A percentile compares a stretch with the other conserved stretches of the same genome.
Conservation (phyloP, 2,329 filamentous ascomycete species). For the Aspergillus felis region DNA sequence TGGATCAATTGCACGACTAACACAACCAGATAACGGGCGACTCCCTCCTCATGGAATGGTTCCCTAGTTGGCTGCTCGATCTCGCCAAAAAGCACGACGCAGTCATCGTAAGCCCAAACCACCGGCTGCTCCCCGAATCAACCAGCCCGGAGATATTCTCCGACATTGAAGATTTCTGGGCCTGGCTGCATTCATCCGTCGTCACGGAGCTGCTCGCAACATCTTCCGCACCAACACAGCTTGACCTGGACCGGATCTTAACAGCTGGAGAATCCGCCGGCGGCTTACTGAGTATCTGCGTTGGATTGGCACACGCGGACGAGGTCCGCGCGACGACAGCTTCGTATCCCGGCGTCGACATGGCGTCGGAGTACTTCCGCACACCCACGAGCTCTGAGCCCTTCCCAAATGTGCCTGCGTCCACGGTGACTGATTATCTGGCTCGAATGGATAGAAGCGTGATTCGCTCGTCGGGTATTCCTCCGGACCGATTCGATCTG, state of each 20-base stretch:
- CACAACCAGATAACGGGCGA: constrained; percentile 26
- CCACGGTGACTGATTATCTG: constrained; percentile 10
- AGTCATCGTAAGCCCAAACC: constrained; percentile 47
- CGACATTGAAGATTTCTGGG: constrained; percentile 49
- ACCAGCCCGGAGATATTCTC: constrained; percentile 45
- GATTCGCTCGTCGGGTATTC: constrained; percentile 11
- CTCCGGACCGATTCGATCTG: constrained; percentile 10
- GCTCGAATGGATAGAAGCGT: constrained; percentile 4
- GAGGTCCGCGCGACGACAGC: constrained; percentile 28
- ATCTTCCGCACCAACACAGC: constrained; percentile 9
- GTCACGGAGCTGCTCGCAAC: constrained; percentile 10
- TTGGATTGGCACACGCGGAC: constrained; percentile 23
- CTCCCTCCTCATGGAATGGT: constrained; percentile 25
- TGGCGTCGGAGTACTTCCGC: constrained; percentile 16
- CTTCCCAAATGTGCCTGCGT: constrained; percentile 10
- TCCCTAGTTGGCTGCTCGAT: constrained; percentile 35
- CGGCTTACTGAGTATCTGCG: constrained; percentile 25
- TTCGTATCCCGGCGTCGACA: constrained; percentile 32
- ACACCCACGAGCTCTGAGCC: constrained; percentile 9
- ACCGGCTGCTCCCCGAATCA: constrained; percentile 51
- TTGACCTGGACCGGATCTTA: constrained; percentile 25
- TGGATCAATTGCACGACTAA: constrained; percentile 2
- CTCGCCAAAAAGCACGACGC: constrained; percentile 38
- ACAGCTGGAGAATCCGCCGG: constrained; percentile 29
- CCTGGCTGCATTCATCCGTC: constrained; percentile 36